Conservation (phyloP, 441 rosid species). For the Melastoma candidum region DNA sequence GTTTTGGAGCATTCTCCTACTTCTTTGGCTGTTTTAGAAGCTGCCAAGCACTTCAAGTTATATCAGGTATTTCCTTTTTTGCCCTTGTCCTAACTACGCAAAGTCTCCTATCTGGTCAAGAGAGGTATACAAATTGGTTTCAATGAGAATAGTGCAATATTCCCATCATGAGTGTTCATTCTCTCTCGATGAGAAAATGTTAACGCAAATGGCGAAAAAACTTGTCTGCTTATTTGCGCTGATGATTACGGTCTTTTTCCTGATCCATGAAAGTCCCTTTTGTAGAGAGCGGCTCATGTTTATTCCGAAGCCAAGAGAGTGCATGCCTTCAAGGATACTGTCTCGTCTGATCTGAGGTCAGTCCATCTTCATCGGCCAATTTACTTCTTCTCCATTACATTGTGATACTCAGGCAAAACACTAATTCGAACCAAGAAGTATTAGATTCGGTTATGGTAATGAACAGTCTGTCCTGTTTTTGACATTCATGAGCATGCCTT, state of each 20-base stretch:
- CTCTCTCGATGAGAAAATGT: background rate
- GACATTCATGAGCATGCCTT: too few species aligned
- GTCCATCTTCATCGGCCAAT: background rate
- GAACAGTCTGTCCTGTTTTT: too few species aligned
- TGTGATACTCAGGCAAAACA: background rate
- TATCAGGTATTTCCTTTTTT: conserved; percentile 46
- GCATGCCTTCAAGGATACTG: conserved; percentile 70
- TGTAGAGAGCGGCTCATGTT: conserved; percentile 85
- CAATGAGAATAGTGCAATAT: too few species aligned
- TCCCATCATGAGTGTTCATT: background rate
- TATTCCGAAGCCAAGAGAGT: conserved; percentile 86
- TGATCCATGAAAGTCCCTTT: conserved; percentile 5
- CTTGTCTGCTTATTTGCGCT: background rate
- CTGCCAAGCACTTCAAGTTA: conserved; percentile 68
- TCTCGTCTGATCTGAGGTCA: conserved; percentile 58
- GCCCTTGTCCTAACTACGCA: too few species aligned
- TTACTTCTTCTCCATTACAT: background rate
- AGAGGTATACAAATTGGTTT: too few species aligned
- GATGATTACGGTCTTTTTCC: background rate
- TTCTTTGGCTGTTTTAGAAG: conserved; percentile 74
- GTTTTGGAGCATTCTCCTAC: conserved; percentile 50
- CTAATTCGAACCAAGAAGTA: too few species aligned
- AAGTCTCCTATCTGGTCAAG: too few species aligned
- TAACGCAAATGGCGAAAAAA: background rate
- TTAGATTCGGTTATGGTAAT: too few species aligned